Percentiles rank a stretch among this genome's conserved stretches.
These are phyloP conservation scores for Clohesyomyces aquaticus DNA, from an alignment of 495 filamentous ascomycete genomes.

Conservation along the genomic window DNA sequence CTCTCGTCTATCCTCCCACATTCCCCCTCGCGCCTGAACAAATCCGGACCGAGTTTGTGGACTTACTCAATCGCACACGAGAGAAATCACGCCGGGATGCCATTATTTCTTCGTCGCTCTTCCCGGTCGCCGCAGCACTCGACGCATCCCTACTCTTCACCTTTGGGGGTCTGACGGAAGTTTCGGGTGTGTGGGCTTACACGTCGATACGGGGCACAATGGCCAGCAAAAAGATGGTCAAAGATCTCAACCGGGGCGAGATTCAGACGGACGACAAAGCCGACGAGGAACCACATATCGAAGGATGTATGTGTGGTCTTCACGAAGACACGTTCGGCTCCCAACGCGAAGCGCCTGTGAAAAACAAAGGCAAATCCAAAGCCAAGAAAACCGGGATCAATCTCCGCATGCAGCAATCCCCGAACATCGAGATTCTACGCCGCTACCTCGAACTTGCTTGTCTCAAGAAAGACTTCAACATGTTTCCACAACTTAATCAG, in stretches of 20 bases:
- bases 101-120: conserved; percentile 47
- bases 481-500: conserved; percentile 30
- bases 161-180: conserved; percentile 48
- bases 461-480: conserved; percentile 21
- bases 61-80: conserved; percentile 47
- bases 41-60: conserved; percentile 48
- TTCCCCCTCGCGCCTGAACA: conserved; percentile 40
- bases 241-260: conserved; percentile 13
- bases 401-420: conserved; percentile 21
- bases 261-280: conserved; percentile 1
- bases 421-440: conserved; percentile 20
- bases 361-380: conserved; percentile 7
- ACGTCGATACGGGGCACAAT: conserved; percentile 48
- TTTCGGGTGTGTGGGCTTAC: conserved; percentile 49
- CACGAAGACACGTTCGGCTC: conserved; percentile 28
- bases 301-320: conserved; percentile 32
- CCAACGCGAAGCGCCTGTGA: neutral
- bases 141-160: conserved; percentile 44
- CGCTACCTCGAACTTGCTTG: conserved; percentile 30
- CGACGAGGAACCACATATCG: conserved; percentile 3
- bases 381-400: conserved; percentile 13
- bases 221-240: conserved; percentile 30
- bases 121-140: conserved; percentile 47
- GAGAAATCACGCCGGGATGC: conserved; percentile 48
- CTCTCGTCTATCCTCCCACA: conserved; percentile 45